A percentile compares a stretch with the other conserved stretches of the same genome.
These are phyloP conservation scores for Jatropha multifida DNA, from an alignment of 441 rosid genomes.

Conservation along the genomic window DNA sequence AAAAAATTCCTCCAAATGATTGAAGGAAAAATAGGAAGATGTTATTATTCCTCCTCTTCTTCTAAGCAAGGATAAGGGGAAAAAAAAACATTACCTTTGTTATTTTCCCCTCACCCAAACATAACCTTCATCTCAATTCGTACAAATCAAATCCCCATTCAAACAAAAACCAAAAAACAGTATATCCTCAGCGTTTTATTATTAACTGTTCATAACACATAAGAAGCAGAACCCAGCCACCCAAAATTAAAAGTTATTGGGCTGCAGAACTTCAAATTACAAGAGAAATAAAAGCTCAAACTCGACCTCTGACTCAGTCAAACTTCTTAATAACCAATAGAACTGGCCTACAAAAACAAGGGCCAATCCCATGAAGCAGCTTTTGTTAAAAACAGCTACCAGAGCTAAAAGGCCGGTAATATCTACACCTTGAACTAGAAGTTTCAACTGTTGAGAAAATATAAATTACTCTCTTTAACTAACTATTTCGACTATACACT, in stretches of 20 bases:
- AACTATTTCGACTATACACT: conserved; percentile 48
- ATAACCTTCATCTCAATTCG: too few relatives aligned
- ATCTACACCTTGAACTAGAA: conserved; percentile 38
- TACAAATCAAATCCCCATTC: too few relatives aligned
- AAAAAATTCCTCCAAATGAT: too few relatives aligned
- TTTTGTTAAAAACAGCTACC: conserved; percentile 47
- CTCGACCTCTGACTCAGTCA: neutral
- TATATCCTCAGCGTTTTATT: too few relatives aligned
- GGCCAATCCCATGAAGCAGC: conserved; percentile 49
- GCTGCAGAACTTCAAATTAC: conserved; percentile 21
- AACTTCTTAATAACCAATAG: conserved; percentile 7
- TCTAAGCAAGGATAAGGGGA: too few relatives aligned
- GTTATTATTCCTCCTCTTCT: too few relatives aligned
- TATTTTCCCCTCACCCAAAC: too few relatives aligned
- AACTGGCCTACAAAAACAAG: conserved; percentile 44
- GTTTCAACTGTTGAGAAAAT: conserved; percentile 11
- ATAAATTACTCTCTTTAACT: conserved; percentile 20
- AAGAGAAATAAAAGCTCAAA: neutral
- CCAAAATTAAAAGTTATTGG: conserved; percentile 43
- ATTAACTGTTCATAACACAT: too few relatives aligned
- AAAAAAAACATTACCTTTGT: too few relatives aligned
- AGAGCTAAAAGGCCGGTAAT: conserved; percentile 18
- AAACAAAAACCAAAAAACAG: too few relatives aligned
- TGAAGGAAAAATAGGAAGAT: too few relatives aligned
- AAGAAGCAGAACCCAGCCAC: conserved; percentile 21